phyloP scores from a whole-genome alignment of 257 asterid genomes.

The Datura wrightii region DNA sequence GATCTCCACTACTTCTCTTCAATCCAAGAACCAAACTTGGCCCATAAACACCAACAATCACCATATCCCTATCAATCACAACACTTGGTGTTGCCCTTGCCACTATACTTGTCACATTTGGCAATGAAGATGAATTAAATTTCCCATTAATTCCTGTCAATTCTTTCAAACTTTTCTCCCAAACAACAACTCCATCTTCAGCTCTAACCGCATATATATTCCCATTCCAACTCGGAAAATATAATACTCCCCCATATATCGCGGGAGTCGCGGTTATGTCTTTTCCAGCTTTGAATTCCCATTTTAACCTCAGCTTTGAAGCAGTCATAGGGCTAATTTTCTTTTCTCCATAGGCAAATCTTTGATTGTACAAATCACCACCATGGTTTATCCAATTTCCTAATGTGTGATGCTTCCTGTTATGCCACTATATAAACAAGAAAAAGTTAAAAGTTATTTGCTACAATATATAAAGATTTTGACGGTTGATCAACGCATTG shows the following conservation, averaged over 20 bases:
- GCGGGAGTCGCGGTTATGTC: slow-evolving; percentile 55
- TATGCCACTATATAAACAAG: neutral
- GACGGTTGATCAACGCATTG: too few relatives aligned
- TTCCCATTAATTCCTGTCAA: slow-evolving; percentile 48
- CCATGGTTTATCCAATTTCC: slow-evolving; percentile 62
- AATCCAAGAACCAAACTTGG: slow-evolving; percentile 58
- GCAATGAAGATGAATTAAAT: neutral
- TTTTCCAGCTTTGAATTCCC: slow-evolving; percentile 55
- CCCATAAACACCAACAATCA: slow-evolving; percentile 51
- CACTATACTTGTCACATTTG: slow-evolving; percentile 34
- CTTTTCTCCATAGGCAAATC: slow-evolving; percentile 45
- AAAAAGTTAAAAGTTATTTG: neutral
- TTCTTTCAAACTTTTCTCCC: slow-evolving; percentile 45
- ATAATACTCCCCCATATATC: slow-evolving; percentile 39
- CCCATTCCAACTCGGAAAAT: slow-evolving; percentile 64
- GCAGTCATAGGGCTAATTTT: slow-evolving; percentile 51
- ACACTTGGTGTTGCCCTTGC: slow-evolving; percentile 58
- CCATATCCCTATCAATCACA: slow-evolving; percentile 43
- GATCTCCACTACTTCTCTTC: slow-evolving; percentile 46
- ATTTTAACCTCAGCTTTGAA: slow-evolving; percentile 43
- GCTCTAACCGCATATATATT: slow-evolving; percentile 53
- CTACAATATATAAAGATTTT: neutral
- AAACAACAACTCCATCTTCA: slow-evolving; percentile 48
- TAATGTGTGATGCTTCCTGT: neutral
- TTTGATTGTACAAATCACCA: slow-evolving; percentile 54